Evolutionary conservation across 495 filamentous ascomycete species (phyloP), one percentile per base, ranked within the genome.

Genomic region (Neurospora africana): DNA sequence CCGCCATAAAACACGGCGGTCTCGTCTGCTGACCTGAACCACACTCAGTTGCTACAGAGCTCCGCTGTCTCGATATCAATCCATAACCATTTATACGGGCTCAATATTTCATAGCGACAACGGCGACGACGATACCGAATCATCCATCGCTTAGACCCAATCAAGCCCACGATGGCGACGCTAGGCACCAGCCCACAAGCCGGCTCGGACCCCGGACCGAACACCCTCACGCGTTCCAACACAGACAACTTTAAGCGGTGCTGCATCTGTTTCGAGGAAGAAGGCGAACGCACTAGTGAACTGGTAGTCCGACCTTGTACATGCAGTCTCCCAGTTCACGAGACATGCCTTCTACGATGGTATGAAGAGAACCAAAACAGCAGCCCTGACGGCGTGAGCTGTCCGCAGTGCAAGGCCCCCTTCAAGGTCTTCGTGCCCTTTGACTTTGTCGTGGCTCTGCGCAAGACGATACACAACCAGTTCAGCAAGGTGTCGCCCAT

Each of bases 231-330:
- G 9, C 69, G 69, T n/a, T 38, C 69, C 9, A 40, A 68, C 2
- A 69, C 75, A 38, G 76, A 81, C 73, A 80, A 76, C 37, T 70
- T 53, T 19, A 53, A 90, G 35, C 89, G 88, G 81, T 99, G 95
- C 81, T 98, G 93, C 91, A 94, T 99, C 76, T 99, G 95, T 83
- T 92, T 95, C 74, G 90, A 93, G 74, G 93, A 90, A 30, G 93
- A 97, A 74, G 84, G 86, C 44, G 83, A 88, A 5, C 74, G 78
- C 0, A 88, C 88, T 30, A 79, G 84, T n/a, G 85, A 86, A 33
- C 86, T 90, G 77, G 98, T 95, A 93, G 89, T 92, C 21, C 91
- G 87, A 27, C 93, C 95, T 9, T 99, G 95, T 80, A 90, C 90
- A 0, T 99, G 95, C 82, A 91, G 90, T 27, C 83, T 99, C 39